Evolutionary conservation across 2,329 filamentous ascomycete genomes (phyloP), one percentile per base, ranked within the genome.

Genomic region (Pseudopyrenochaeta lycopersici): DNA sequence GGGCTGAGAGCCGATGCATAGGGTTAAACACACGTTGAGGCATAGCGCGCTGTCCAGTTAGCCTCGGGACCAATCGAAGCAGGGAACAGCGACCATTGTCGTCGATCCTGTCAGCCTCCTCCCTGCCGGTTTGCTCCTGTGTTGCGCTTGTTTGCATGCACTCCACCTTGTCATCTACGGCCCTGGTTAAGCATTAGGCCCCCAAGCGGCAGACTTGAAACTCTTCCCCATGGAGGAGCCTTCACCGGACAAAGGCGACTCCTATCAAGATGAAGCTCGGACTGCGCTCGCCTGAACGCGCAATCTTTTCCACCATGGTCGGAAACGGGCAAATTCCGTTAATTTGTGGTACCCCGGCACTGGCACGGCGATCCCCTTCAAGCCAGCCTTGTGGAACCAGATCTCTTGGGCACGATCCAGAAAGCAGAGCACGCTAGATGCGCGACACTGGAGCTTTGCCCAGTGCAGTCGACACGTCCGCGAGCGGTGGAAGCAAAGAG

Each of bases 71-170:
- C 59, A 60, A 60, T 60, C n/a, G 35, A 49, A 27, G 23, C 23
- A 41, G 41, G 54, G 39, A 17, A 45, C 31, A 52, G 54, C 46
- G 43, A 46, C 38, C 33, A 38, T 20, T 14, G 43, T 23, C 20
- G 50, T 54, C 49, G 45, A 58, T 52, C 46, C 32, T 45, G 51
- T 55, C 51, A 60, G 58, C 54, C 49, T 50, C 40, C 46, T 46
- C 39, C 35, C 7, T 38, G 43, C 47, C 38, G 27, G 32, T 32
- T 23, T 51, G 9, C 30, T 45, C 21, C 45, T 32, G 39, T 45
- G 27, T 35, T 20, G 29, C 36, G 21, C 44, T 46, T 30, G 7
- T n/a, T n/a, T 17, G 21, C 33, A 21, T 10, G 14, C 4, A 20
- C 29, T 7, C 18, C 12, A 18, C 17, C 18, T 7, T 23, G 39